A percentile compares a stretch with the other conserved stretches of the same genome.
These are phyloP conservation scores for Moesziomyces sp. DNA, from an alignment of 1,284 basidiomycete species.

Conservation along the genomic window DNA sequence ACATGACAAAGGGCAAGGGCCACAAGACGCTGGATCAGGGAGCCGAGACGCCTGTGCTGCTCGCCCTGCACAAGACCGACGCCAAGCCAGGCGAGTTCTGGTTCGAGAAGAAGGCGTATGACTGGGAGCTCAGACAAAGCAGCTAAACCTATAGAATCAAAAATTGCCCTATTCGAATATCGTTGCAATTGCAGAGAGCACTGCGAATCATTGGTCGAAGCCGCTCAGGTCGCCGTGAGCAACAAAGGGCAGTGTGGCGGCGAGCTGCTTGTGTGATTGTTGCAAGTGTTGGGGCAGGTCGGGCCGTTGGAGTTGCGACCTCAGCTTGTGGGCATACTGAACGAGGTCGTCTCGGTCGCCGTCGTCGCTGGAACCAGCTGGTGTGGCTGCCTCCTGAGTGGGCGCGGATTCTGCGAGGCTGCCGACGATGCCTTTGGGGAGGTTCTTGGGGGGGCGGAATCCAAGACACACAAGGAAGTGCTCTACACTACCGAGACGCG, in stretches of 20 bases:
- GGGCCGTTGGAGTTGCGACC: constrained; percentile 19
- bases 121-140: constrained; percentile 24
- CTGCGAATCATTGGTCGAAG: constrained; percentile 20
- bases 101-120: constrained; percentile 28
- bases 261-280: constrained; percentile 16
- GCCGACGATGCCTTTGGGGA: constrained; percentile 27
- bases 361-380: constrained; percentile 5
- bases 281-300: background rate
- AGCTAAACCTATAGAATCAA: background rate
- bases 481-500: constrained; percentile 67
- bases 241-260: constrained; percentile 33
- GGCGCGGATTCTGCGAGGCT: constrained; percentile 4
- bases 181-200: background rate
- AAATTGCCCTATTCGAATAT: background rate
- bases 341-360: constrained; percentile 27
- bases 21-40: constrained; percentile 59
- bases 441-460: constrained; percentile 61
- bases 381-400: background rate
- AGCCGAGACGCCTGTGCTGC: constrained; percentile 62
- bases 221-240: constrained; percentile 45
- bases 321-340: constrained; percentile 30
- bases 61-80: constrained; percentile 50
- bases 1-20: constrained; percentile 61
- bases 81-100: constrained; percentile 49
- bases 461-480: constrained; percentile 73